Evolutionary conservation across 2,329 filamentous ascomycete species (phyloP).

Genomic region (Trichoderma arundinaceum): DNA sequence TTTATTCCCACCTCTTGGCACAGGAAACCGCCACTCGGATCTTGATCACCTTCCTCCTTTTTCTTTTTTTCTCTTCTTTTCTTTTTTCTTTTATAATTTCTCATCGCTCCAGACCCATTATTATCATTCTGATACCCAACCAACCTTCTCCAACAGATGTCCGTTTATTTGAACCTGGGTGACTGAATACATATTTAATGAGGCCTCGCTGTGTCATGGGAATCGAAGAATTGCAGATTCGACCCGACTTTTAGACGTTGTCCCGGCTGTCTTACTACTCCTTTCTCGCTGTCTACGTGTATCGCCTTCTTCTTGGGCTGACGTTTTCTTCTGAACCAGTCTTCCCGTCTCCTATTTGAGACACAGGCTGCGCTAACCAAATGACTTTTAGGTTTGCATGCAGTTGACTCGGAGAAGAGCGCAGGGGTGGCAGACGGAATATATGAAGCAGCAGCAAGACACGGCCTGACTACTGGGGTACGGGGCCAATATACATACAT

Average conservation of each 20-base stretch:
- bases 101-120: constrained; percentile 26
- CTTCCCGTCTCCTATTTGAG: too few species aligned
- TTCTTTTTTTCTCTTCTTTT: constrained; percentile 3
- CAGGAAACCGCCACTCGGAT: constrained; percentile 19
- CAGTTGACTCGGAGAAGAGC: neutral
- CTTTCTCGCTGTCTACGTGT: neutral
- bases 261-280: neutral
- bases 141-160: constrained; percentile 24
- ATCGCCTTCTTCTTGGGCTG: neutral
- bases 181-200: neutral
- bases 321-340: neutral
- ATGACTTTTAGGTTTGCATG: neutral
- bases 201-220: neutral
- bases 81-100: constrained; percentile 2
- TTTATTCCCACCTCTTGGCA: constrained; percentile 17
- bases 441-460: too few species aligned
- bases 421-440: too few species aligned
- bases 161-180: neutral
- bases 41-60: constrained; percentile 9
- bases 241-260: neutral
- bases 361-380: neutral
- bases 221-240: neutral
- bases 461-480: too few species aligned
- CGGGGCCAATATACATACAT: neutral
- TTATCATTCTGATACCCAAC: constrained; percentile 30